These are phyloP conservation scores for Fagus sylvatica DNA, from an alignment of 306 rosid genomes.

Conservation along the genomic window DNA sequence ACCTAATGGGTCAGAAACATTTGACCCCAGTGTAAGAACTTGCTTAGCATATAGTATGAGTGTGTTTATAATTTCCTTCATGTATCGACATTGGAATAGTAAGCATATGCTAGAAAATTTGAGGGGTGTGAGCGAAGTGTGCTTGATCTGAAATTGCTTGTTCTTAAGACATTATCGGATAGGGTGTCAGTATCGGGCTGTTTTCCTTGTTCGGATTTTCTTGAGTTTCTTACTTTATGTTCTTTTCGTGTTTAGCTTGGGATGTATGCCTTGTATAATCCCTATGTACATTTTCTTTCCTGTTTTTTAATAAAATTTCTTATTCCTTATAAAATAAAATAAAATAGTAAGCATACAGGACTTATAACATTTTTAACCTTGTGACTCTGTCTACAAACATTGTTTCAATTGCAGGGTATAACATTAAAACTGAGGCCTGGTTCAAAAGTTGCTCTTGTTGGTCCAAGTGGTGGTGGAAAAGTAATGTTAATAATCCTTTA, in stretches of 20 bases:
- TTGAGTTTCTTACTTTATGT: no score
- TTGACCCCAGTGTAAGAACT: not conserved
- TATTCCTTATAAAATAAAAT: no score
- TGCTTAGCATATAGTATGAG: not conserved
- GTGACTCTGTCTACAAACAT: not conserved
- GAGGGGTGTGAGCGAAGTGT: no score
- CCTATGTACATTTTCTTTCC: no score
- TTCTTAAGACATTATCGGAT: no score
- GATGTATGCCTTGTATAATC: no score
- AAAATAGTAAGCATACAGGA: not conserved
- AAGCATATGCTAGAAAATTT: not conserved
- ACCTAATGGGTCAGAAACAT: not conserved
- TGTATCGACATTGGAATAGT: not conserved
- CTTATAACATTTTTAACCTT: not conserved
- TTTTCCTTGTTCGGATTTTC: no score
- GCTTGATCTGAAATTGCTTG: no score
- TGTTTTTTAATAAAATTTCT: no score
- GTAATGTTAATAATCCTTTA: conserved; percentile 24
- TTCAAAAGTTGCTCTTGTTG: conserved; percentile 86
- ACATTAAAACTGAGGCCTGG: conserved; percentile 66
- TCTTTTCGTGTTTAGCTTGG: no score
- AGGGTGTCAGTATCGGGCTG: no score
- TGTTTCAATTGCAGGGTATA: conserved; percentile 57
- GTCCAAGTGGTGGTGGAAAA: conserved; percentile 94
- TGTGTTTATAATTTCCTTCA: not conserved